A percentile compares a stretch with the other conserved stretches of the same genome.
Evolutionary conservation across 164 flowering plant species (phyloP).

Genomic region (Piper longum): DNA sequence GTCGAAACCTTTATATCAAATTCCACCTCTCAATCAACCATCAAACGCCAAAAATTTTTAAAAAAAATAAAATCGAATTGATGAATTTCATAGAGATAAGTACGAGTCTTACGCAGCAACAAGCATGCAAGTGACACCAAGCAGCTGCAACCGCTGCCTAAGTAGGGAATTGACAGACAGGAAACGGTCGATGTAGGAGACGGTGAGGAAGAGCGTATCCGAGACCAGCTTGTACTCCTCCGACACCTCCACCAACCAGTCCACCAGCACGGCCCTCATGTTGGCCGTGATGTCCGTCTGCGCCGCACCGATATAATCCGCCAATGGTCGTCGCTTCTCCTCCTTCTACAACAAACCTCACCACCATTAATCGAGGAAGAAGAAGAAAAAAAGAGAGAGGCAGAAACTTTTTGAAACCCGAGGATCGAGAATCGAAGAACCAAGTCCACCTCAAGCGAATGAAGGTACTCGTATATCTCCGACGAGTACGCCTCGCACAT

Average conservation of each 20-base stretch:
- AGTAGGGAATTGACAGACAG: slow-evolving; percentile 32
- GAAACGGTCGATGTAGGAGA: slow-evolving; percentile 48
- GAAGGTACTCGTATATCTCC: slow-evolving; percentile 33
- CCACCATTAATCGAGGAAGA: background rate
- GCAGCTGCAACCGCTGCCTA: slow-evolving; percentile 47
- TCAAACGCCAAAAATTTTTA: background rate
- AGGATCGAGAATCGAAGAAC: background rate
- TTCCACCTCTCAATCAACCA: background rate
- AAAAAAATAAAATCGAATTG: background rate
- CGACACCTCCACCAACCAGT: slow-evolving; percentile 77
- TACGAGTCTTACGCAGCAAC: slow-evolving; percentile 61
- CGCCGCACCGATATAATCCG: slow-evolving; percentile 36
- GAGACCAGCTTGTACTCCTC: slow-evolving; percentile 56
- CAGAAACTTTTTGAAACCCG: too few relatives aligned
- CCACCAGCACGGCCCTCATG: slow-evolving; percentile 57
- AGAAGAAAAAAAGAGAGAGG: background rate
- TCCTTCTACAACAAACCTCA: slow-evolving; percentile 6
- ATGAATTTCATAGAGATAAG: background rate
- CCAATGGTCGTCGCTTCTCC: slow-evolving; percentile 36
- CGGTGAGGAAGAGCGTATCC: slow-evolving; percentile 50
- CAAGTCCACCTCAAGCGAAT: slow-evolving; percentile 49
- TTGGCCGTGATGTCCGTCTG: slow-evolving; percentile 47
- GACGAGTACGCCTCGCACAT: slow-evolving; percentile 18
- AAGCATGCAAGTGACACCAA: slow-evolving; percentile 82
- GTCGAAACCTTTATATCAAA: background rate